phyloP scores from a whole-genome alignment of 2,329 filamentous ascomycete genomes.

The Dactylonectria estremocensis region DNA sequence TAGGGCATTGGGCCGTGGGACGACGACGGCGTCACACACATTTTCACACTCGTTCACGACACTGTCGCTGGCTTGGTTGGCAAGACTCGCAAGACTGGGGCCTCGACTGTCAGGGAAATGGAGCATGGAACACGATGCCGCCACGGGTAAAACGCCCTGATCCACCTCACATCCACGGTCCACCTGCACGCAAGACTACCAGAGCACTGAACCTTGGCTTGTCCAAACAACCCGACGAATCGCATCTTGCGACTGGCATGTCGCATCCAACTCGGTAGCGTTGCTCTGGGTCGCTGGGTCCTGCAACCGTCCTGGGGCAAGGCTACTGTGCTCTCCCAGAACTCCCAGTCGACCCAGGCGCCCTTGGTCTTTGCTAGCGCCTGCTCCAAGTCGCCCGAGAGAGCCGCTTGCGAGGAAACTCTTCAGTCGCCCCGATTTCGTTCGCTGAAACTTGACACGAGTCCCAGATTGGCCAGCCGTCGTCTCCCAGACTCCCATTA shows the following conservation, averaged over 20 bases:
- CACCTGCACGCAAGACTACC: conserved; percentile 39
- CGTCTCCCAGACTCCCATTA: conserved; percentile 22
- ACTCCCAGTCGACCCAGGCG: conserved; percentile 22
- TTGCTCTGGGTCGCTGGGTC: conserved; percentile 30
- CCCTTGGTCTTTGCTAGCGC: conserved; percentile 37
- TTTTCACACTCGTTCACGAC: conserved; percentile 31
- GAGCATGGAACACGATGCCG: conserved; percentile 27
- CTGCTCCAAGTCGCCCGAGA: conserved; percentile 31
- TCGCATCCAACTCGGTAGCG: conserved; percentile 41
- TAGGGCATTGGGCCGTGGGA: conserved; percentile 47
- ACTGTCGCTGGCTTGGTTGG: conserved; percentile 5
- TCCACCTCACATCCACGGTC: conserved; percentile 36
- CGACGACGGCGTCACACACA: conserved; percentile 44
- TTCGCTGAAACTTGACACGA: conserved; percentile 39
- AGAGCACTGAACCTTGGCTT: conserved; percentile 43
- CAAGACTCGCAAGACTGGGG: neutral
- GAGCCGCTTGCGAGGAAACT: conserved; percentile 34
- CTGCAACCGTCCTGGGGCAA: conserved; percentile 37
- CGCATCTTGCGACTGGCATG: conserved; percentile 33
- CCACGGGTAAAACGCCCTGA: conserved; percentile 42
- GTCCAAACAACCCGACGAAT: conserved; percentile 37
- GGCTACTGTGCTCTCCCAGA: conserved; percentile 33
- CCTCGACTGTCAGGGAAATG: conserved; percentile 40
- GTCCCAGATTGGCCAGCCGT: conserved; percentile 36
- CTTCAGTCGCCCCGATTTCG: conserved; percentile 32